Evolutionary conservation across 352 stramenopile genomes (phyloP), one percentile per base, ranked within the genome.

Genomic region (Blastocystis sp.): DNA sequence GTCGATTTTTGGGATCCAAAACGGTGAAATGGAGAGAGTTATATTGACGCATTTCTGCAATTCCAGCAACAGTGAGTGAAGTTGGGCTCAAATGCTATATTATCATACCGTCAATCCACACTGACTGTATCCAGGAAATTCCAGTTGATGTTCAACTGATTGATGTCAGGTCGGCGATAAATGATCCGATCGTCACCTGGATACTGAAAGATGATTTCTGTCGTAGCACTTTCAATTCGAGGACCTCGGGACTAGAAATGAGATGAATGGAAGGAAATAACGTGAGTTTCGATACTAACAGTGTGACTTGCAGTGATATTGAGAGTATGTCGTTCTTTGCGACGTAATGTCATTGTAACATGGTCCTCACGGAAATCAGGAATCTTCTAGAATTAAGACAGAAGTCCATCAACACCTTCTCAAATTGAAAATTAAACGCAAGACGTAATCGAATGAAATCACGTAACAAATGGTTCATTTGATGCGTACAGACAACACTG

Each of bases 401-500:
- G 2, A 27, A 37, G 14, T 24, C 24, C 37, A 32, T 19, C 27
- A 2, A 1, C 1, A 83, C 71, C 1, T 43, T 54, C 29, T 83
- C 51, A 42, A 83, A 83, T 29, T 83, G 71, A 43, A 66, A 83
- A n/a, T 83, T 83, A 32, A 66, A 83, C 7, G 71, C 49, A 24
- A 83, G 51, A 27, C 71, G 71, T 21, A 83, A 37, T 29, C 71
- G 49, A 65, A 83, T 83, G 54, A 65, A 83, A 42, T 83, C 71
- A 37, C 56, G 32, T 1, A 83, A n/a, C 6, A 83, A 21, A n/a
- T n/a, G 46, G 1, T 83, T 21, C 11, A 6, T 21, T 12, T 35
- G 49, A 27, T 63, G 46, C 6, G 19, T 27, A 63, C 51, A 67
- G n/a, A 65, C 51, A 19, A 83, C 11, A 16, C 32, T 66, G 54